Conservation (phyloP, 2,329 filamentous ascomycete species). For the Hypomyces rosellus region DNA sequence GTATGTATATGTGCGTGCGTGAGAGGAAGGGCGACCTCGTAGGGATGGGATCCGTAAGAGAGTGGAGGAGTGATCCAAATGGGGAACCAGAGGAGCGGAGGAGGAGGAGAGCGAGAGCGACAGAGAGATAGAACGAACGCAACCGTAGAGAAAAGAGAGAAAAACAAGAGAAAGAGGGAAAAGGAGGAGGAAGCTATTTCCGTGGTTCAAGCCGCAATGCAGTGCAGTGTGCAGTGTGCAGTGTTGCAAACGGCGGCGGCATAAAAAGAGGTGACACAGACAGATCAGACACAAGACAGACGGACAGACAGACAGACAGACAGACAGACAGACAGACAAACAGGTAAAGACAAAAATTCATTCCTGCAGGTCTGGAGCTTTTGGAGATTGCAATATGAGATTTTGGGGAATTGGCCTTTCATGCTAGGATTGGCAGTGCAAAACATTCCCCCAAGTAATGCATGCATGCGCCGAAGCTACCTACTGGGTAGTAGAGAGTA, state of each 20-base stretch:
- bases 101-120: constrained; percentile 12
- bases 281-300: too few relatives aligned
- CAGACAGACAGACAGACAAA: too few relatives aligned
- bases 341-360: neutral
- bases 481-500: too few relatives aligned
- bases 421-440: too few relatives aligned
- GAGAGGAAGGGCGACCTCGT: neutral
- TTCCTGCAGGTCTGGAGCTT: constrained; percentile 2
- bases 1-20: constrained; percentile 3
- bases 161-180: constrained; percentile 10
- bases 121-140: neutral
- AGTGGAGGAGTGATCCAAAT: neutral
- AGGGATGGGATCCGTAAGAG: neutral
- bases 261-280: neutral
- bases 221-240: neutral
- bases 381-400: constrained; percentile 10
- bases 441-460: too few relatives aligned
- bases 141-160: constrained; percentile 7
- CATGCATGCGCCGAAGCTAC: too few relatives aligned
- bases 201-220: too few relatives aligned
- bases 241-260: neutral
- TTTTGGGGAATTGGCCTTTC: constrained; percentile 1
- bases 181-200: constrained; percentile 5
- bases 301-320: too few relatives aligned
- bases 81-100: constrained; percentile 4